Conservation (phyloP, 495 filamentous ascomycete genomes). For the Xylaria cubensis region DNA sequence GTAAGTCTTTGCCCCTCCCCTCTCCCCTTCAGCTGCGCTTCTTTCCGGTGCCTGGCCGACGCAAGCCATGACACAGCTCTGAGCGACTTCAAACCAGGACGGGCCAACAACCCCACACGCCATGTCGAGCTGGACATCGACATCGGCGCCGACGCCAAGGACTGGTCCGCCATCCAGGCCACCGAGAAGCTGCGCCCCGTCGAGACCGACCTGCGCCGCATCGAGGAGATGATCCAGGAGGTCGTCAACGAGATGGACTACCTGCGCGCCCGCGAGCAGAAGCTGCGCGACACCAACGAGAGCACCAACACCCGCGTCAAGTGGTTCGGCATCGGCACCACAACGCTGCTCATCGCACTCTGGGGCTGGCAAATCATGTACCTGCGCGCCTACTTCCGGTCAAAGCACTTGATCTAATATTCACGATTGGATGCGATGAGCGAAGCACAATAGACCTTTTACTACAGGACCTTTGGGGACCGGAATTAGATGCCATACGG, state of each 20-base stretch:
- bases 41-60: constrained; percentile 16
- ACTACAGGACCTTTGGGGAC: not conserved
- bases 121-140: constrained; percentile 96
- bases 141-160: constrained; percentile 96
- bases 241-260: constrained; percentile 92
- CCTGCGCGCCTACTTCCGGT: constrained; percentile 96
- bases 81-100: constrained; percentile 42
- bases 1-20: constrained; percentile 59
- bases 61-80: constrained; percentile 43
- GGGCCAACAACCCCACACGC: constrained; percentile 67
- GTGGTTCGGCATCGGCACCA: constrained; percentile 96
- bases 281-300: constrained; percentile 97
- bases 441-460: not conserved
- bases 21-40: not conserved
- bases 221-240: constrained; percentile 85
- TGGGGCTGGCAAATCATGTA: constrained; percentile 98
- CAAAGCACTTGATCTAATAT: constrained; percentile 83
- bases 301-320: constrained; percentile 99
- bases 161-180: constrained; percentile 96
- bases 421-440: constrained; percentile 1
- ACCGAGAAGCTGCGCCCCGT: constrained; percentile 97
- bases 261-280: constrained; percentile 88
- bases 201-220: constrained; percentile 92
- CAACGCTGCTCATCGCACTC: constrained; percentile 87
- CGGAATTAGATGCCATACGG: not conserved